Conservation (phyloP, 805 yeast genomes). For the Saccharomycopsis sp. region DNA sequence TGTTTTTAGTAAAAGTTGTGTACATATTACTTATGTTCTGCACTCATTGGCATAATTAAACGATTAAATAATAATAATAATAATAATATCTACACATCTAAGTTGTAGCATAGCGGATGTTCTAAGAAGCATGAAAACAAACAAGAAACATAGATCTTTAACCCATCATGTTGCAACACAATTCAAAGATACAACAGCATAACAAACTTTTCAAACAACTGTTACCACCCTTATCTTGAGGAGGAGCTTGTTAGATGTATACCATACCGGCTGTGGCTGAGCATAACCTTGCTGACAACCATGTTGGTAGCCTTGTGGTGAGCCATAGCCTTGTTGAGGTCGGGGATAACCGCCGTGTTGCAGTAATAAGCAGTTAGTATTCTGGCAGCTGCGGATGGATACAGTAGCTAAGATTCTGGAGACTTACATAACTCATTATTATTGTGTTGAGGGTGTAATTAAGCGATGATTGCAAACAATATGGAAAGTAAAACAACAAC, state of each 20-base stretch:
- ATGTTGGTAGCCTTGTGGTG: constrained; percentile 10
- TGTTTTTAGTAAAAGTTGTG: too few relatives aligned
- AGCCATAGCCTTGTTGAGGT: constrained; percentile 14
- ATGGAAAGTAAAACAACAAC: neutral
- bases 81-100: too few relatives aligned
- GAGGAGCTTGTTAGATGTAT: constrained; percentile 21
- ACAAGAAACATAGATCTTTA: neutral
- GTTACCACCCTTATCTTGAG: constrained; percentile 12
- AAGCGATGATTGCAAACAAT: neutral
- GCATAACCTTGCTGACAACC: constrained; percentile 13
- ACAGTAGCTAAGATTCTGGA: neutral
- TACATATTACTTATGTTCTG: too few relatives aligned
- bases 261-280: constrained; percentile 19
- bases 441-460: neutral
- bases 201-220: constrained; percentile 22
- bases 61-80: too few relatives aligned
- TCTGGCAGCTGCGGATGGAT: neutral
- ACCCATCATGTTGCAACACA: constrained; percentile 22
- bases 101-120: too few relatives aligned
- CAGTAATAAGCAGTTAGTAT: constrained; percentile 2
- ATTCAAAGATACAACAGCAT: constrained; percentile 20
- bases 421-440: constrained; percentile 12
- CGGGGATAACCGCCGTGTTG: constrained; percentile 1
- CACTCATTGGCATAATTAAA: too few relatives aligned
- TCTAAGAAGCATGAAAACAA: neutral